phyloP scores from a whole-genome alignment of 345 rosid genomes.

The Pugionium cornutum region DNA sequence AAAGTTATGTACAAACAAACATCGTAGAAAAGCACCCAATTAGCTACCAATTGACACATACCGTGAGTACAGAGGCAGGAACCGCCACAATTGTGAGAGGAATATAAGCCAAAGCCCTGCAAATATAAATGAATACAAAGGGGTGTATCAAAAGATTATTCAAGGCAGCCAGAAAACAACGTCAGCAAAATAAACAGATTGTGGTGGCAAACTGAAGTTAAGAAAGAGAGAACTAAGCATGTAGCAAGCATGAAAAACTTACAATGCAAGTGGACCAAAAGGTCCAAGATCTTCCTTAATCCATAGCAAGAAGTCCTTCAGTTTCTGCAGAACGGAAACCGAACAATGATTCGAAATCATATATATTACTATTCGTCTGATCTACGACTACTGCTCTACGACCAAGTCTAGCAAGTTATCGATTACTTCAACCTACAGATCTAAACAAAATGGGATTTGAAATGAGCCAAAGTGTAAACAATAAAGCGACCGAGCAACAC shows the following conservation, averaged over 20 bases:
- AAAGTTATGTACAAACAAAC: slow-evolving; percentile 6
- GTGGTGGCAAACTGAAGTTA: not conserved
- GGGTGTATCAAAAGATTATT: not conserved
- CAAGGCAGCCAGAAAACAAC: not conserved
- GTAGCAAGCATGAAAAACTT: slow-evolving; percentile 32
- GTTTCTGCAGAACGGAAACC: slow-evolving; percentile 38
- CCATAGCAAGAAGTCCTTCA: slow-evolving; percentile 57
- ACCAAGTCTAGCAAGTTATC: slow-evolving; percentile 10
- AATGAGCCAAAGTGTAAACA: slow-evolving; percentile 15
- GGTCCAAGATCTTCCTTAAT: slow-evolving; percentile 60
- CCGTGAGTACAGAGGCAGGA: slow-evolving; percentile 63
- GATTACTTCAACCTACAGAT: slow-evolving; percentile 17
- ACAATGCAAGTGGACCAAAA: slow-evolving; percentile 60
- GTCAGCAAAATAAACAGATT: not conserved
- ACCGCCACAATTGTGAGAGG: slow-evolving; percentile 56
- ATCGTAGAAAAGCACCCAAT: slow-evolving; percentile 14
- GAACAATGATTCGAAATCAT: not conserved
- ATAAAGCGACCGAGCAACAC: not conserved
- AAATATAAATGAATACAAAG: not conserved
- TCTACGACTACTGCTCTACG: not conserved
- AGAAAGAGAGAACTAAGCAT: slow-evolving; percentile 6
- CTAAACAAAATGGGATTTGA: not conserved
- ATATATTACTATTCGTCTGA: slow-evolving; percentile 6
- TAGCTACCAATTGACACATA: slow-evolving; percentile 34
- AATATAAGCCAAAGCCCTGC: slow-evolving; percentile 51